Base-by-base conservation (phyloP, 495 filamentous ascomycete genomes). In the Penicillium psychrofluorescens region DNA sequence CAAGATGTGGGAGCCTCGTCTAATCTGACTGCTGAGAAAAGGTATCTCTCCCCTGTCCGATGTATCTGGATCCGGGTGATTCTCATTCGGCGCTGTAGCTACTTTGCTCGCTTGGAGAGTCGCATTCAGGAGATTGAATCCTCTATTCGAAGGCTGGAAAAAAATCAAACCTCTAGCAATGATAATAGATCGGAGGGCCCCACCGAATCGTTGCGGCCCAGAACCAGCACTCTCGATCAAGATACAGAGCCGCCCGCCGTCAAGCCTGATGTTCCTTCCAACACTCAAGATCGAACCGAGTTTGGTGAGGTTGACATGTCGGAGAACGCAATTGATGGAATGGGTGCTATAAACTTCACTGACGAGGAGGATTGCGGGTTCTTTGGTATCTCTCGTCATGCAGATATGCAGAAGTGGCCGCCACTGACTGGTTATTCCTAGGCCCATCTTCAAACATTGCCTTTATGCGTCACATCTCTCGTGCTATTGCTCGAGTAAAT, bases 361-460 rank as follows among this genome's bases (percentile, higher is more conserved):
- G 67, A 65, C 36, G 70, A 73, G 44, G 66, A 71, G 44, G 64
- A 72, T 34, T 71, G 63, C 38, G 70, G 66, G 4, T 72, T 68
- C 47, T 73, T 73, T 53, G 70, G 67, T 71, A 47, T 13, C 43
- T 10, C 5, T 36, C 11, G 32, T 30, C 11, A 28, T 35, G 10
- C 8, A 4, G n/a, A 10, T 10, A 11, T 40, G 11, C 11, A 35
- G 15, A 15, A 37, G 46, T 40, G 29, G 35, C 22, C 22, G 22
- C 22, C 22, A 22, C 22, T 22, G 22, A 22, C 22, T 22, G 22
- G 22, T 22, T 22, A 22, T 22, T 32, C 30, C 14, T 33, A 71
- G 68, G 70, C 11, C 62, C 70, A 7, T 72, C 70, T 7, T 74
- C 70, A 6, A 74, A 74, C 43, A 71, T 71, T 36, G 66, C 70